Conservation (phyloP, 768 basidiomycete species). For the Suillus fuscotomentosus region DNA sequence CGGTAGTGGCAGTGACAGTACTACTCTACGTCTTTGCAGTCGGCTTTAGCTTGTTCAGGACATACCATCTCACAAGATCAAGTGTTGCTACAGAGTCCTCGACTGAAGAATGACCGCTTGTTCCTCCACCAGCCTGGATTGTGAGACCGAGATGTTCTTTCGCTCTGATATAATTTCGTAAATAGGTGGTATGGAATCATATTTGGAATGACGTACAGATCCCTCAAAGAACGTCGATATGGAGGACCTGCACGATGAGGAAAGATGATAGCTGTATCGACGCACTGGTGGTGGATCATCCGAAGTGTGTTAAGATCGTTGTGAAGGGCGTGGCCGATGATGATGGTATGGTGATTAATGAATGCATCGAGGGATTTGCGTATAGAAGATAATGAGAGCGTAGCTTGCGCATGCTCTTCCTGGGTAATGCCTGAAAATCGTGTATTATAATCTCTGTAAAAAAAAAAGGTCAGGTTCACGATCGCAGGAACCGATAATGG, state of each 20-base stretch:
- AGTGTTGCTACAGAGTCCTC: conserved; percentile 90
- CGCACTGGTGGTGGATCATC: conserved; percentile 78
- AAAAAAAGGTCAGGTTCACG: conserved; percentile 3
- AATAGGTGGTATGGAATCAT: not conserved
- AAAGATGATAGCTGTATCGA: conserved; percentile 88
- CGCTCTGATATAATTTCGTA: conserved; percentile 46
- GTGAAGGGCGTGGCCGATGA: conserved; percentile 90
- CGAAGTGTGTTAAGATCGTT: conserved; percentile 92
- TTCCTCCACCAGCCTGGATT: conserved; percentile 79
- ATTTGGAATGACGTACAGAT: conserved; percentile 55
- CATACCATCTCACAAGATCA: conserved; percentile 82
- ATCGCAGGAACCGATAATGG: not conserved
- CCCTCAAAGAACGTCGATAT: conserved; percentile 76
- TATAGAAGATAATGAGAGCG: conserved; percentile 63
- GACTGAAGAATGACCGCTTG: conserved; percentile 82
- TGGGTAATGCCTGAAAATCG: conserved; percentile 82
- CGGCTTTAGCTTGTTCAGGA: conserved; percentile 56
- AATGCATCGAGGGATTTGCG: conserved; percentile 66
- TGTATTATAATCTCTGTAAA: conserved; percentile 81
- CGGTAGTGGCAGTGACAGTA: not conserved
- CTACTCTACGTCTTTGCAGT: conserved; percentile 13
- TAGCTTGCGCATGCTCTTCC: conserved; percentile 57
- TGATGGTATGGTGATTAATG: conserved; percentile 77
- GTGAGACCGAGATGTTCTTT: conserved; percentile 77
- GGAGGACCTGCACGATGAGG: conserved; percentile 79